phyloP scores from a whole-genome alignment of 768 basidiomycete genomes.

The Leccinum arenicola region DNA sequence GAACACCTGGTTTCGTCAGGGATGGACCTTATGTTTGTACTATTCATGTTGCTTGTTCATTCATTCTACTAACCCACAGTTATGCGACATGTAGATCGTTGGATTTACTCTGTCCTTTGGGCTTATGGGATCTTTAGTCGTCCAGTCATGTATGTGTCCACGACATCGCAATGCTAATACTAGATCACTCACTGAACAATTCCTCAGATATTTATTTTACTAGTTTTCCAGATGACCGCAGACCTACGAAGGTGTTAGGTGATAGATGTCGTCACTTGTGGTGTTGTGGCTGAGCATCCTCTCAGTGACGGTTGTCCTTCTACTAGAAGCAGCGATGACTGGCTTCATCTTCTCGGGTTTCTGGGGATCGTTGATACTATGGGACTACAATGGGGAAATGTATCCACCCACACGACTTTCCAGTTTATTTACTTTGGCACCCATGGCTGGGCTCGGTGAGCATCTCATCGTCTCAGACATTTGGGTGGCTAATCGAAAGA shows the following conservation, averaged over 20 bases:
- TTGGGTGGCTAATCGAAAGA: no score
- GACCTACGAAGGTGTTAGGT: slow-evolving; percentile 17
- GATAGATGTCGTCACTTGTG: neutral
- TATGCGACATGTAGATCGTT: slow-evolving; percentile 1
- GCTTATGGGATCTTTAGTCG: slow-evolving; percentile 14
- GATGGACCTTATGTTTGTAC: neutral
- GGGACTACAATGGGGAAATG: fast-evolving
- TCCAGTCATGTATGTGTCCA: slow-evolving; percentile 15
- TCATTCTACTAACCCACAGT: no score
- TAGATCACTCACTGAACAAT: neutral
- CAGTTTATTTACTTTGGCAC: no score
- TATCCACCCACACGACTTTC: no score
- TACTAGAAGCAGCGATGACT: slow-evolving; percentile 17
- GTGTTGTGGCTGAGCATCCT: no score
- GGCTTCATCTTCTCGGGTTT: slow-evolving; percentile 10
- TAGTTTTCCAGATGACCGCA: slow-evolving; percentile 15
- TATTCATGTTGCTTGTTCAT: no score
- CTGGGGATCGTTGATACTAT: neutral
- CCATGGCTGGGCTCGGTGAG: neutral
- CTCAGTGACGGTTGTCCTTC: slow-evolving; percentile 10
- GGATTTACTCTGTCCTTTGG: slow-evolving; percentile 17
- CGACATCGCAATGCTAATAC: neutral
- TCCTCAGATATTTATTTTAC: slow-evolving; percentile 19
- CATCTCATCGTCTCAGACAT: no score
- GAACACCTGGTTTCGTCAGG: neutral